Percentiles rank a stretch among this genome's conserved stretches.
phyloP scores from a whole-genome alignment of 495 filamentous ascomycete genomes.

The Penicillium silybi region DNA sequence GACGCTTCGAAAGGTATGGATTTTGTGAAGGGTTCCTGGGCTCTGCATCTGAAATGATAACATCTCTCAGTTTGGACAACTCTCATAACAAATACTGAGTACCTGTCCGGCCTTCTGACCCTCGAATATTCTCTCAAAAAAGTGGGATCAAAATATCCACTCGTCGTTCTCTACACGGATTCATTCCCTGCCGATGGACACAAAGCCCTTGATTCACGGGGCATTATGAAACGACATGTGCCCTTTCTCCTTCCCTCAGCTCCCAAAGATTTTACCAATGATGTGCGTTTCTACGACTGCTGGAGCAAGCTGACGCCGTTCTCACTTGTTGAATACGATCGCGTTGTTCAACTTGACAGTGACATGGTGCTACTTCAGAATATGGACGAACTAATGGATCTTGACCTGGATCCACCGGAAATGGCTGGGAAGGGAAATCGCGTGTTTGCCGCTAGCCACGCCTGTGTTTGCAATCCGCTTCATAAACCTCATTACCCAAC shows the following conservation, averaged over 20 bases:
- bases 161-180: slow-evolving; percentile 75
- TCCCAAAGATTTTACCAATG: slow-evolving; percentile 53
- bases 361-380: slow-evolving; percentile 76
- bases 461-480: slow-evolving; percentile 79
- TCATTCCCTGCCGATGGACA: slow-evolving; percentile 59
- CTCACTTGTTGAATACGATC: slow-evolving; percentile 62
- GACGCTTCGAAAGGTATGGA: no score
- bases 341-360: slow-evolving; percentile 75
- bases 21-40: no score
- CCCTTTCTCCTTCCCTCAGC: slow-evolving; percentile 58
- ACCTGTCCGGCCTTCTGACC: slow-evolving; percentile 68
- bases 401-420: slow-evolving; percentile 57
- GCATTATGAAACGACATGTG: slow-evolving; percentile 59
- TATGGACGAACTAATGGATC: slow-evolving; percentile 84
- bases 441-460: slow-evolving; percentile 71
- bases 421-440: slow-evolving; percentile 48
- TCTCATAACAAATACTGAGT: slow-evolving; percentile 71
- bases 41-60: not conserved
- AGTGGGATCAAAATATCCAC: slow-evolving; percentile 58
- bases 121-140: slow-evolving; percentile 65
- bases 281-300: slow-evolving; percentile 75
- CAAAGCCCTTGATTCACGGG: slow-evolving; percentile 56
- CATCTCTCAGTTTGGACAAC: slow-evolving; percentile 65
- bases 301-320: slow-evolving; percentile 84
- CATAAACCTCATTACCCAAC: slow-evolving; percentile 70